Base-by-base conservation (phyloP, 2,329 filamentous ascomycete species). In the Fusarium cyanostomum region DNA sequence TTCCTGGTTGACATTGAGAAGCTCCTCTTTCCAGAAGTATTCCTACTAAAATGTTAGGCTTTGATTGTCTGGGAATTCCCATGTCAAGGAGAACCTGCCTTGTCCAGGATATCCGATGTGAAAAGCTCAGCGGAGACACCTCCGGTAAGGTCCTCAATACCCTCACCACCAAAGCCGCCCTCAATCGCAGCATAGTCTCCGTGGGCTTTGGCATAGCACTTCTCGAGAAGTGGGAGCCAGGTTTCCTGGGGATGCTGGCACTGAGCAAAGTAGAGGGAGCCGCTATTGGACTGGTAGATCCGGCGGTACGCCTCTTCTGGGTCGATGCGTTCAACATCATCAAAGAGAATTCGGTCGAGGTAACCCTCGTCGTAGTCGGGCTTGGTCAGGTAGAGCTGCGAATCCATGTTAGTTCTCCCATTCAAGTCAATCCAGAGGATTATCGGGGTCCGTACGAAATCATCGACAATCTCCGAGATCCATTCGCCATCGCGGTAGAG, bases 401-500 rank as follows among this genome's bases (percentile, higher is more conserved):
- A 2, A 10, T 1, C 3, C 8, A 28, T 37, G 42, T 59, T 9
- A 66, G 53, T 42, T 3, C 1, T 7, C 16, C 31, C 7, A 38
- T 6, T 12, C 11, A 30, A 9, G 12, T 10, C 18, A 2, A 8
- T 8, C 26, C 0, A 31, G 12, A 7, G n/a, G 39, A 21, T 21
- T 21, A 21, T 4, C 21, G 6, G 21, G 21, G 21, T 21, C 21
- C 44, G 1, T 65, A 80, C 77, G 64, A 84, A 84, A 69, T 86
- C 84, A 52, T 86, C 84, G 35, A 86, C 83, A 64, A 86, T 83
- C 72, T 84, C 83, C 1, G 81, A 84, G 63, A 83, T 79, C 83
- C 91, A 94, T 73, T 91, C 90, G 16, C 90, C 90, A 67, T 94
- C 92, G 66, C 91, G 85, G 75, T 91, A 86, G 72, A 95, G 94